Conservation (phyloP, 78 protist species). For the Dictyostelium intermedium region DNA sequence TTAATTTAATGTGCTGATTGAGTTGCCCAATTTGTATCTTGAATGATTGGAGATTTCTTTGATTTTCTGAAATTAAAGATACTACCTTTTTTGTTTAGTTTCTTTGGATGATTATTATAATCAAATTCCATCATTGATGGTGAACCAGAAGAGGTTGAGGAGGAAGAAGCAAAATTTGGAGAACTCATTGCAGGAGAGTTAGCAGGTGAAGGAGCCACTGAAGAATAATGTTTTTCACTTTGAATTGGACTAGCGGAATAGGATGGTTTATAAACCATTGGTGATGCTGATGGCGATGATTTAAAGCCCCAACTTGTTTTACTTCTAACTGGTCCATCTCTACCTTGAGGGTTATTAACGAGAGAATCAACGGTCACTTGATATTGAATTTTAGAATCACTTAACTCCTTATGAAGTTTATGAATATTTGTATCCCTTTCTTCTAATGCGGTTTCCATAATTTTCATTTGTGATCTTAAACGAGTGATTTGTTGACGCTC, state of each 20-base stretch:
- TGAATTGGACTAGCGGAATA: not conserved
- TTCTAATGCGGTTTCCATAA: constrained; percentile 69
- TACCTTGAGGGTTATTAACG: not conserved
- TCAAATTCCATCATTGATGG: constrained; percentile 27
- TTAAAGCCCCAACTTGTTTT: constrained; percentile 57
- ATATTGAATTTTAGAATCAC: not conserved
- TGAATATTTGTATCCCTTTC: constrained; percentile 43
- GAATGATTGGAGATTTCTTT: constrained; percentile 10
- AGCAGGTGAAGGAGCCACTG: constrained; percentile 9
- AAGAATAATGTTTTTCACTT: not conserved
- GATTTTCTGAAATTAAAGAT: not conserved
- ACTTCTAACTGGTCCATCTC: constrained; percentile 33
- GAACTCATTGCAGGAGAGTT: not conserved
- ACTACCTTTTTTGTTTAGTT: constrained; percentile 13
- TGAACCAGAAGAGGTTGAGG: constrained; percentile 7
- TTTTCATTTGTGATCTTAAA: constrained; percentile 34
- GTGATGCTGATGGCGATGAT: constrained; percentile 27
- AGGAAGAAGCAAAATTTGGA: constrained; percentile 26
- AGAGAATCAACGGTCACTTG: constrained; percentile 3
- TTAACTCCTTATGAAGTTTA: constrained; percentile 13
- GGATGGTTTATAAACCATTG: not conserved
- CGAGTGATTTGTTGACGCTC: constrained; percentile 46
- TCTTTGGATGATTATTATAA: not conserved
- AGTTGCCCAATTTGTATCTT: constrained; percentile 7
- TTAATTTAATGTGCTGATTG: constrained; percentile 16